phyloP scores from a whole-genome alignment of 2,329 filamentous ascomycete species.

The Myriosclerotinia scirpicola region DNA sequence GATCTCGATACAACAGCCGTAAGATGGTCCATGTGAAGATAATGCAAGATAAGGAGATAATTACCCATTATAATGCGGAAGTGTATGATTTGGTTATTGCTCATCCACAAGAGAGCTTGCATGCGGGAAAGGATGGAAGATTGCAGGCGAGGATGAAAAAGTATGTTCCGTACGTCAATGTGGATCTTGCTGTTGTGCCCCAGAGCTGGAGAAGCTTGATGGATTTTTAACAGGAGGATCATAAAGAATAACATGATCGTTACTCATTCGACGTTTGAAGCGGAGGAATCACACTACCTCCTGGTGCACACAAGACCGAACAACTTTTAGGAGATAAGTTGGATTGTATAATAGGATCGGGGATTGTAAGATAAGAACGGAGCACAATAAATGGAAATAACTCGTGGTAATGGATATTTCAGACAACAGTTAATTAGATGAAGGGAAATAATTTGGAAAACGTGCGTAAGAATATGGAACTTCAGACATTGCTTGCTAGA shows the following conservation, averaged over 20 bases:
- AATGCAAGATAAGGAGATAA: constrained; percentile 13
- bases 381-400: no score
- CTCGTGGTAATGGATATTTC: neutral
- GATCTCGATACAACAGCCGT: neutral
- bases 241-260: neutral
- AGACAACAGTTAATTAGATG: neutral
- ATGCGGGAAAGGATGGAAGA: neutral
- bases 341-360: neutral
- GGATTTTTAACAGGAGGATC: neutral
- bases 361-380: neutral
- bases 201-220: constrained; percentile 7
- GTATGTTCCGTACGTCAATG: neutral
- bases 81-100: constrained; percentile 4
- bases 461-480: neutral
- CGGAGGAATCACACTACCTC: neutral
- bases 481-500: neutral
- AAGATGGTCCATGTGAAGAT: neutral
- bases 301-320: neutral
- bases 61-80: constrained; percentile 6
- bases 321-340: neutral
- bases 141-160: constrained; percentile 2
- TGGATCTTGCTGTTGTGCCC: constrained; percentile 5
- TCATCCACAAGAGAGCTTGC: neutral
- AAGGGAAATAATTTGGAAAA: neutral
- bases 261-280: neutral